These are phyloP conservation scores for Paecilomyces dactylethromorphus DNA, from an alignment of 2,329 filamentous ascomycete species.

Conservation along the genomic window DNA sequence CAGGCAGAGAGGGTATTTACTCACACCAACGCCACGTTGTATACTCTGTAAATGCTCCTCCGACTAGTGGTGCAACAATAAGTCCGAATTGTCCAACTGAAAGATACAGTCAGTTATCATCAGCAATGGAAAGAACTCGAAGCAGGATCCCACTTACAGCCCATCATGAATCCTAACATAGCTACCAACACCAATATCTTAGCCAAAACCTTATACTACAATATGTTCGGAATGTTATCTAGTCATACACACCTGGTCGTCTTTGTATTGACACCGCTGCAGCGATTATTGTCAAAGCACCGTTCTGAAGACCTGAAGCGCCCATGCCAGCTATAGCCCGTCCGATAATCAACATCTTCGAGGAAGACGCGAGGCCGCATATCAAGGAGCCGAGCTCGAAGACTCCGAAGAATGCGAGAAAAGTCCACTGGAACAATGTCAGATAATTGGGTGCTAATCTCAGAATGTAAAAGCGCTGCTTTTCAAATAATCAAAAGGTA, in stretches of 20 bases:
- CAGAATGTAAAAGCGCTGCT: background rate
- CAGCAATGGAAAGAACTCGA: background rate
- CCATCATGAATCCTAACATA: slow-evolving; percentile 16
- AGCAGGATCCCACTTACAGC: slow-evolving; percentile 9
- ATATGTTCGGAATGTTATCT: background rate
- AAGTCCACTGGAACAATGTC: slow-evolving; percentile 11
- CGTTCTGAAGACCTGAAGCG: slow-evolving; percentile 11
- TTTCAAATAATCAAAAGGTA: background rate
- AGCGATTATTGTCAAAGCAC: slow-evolving; percentile 13
- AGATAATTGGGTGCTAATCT: background rate
- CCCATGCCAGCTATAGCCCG: slow-evolving; percentile 17
- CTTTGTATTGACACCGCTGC: slow-evolving; percentile 7
- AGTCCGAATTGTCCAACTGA: slow-evolving; percentile 26
- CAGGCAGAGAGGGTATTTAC: slow-evolving; percentile 5
- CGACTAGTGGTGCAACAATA: slow-evolving; percentile 34
- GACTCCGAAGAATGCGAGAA: slow-evolving; percentile 14
- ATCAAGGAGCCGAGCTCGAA: slow-evolving; percentile 20
- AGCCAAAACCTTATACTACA: background rate
- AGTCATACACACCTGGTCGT: slow-evolving; percentile 9
- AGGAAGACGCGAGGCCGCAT: slow-evolving; percentile 16
- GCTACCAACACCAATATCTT: slow-evolving; percentile 1
- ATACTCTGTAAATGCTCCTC: slow-evolving; percentile 35
- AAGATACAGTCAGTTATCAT: background rate
- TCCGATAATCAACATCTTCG: slow-evolving; percentile 15
- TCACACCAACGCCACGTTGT: slow-evolving; percentile 36